Evolutionary conservation across 257 asterid genomes (phyloP).

Genomic region (Lantana camara): DNA sequence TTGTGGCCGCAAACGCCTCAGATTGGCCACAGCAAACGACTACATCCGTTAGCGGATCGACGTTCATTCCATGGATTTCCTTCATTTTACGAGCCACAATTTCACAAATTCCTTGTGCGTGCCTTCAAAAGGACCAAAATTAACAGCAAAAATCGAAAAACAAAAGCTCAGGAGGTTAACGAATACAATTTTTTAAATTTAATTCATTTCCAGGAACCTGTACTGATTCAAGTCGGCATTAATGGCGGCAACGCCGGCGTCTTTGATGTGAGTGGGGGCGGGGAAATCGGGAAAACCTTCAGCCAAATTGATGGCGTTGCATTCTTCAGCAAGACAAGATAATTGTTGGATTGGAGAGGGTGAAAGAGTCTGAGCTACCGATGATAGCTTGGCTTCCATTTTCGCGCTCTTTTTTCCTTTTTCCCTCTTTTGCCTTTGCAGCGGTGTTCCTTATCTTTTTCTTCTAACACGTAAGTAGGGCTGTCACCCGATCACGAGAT

Average conservation of each 20-base stretch:
- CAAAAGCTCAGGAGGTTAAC: background rate
- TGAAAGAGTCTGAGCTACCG: constrained; percentile 55
- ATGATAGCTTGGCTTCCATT: constrained; percentile 70
- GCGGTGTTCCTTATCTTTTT: too few relatives aligned
- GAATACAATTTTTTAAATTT: background rate
- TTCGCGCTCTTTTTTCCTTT: constrained; percentile 3
- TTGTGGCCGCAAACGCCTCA: constrained; percentile 87
- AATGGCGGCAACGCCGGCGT: constrained; percentile 84
- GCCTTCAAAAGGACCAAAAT: constrained; percentile 40
- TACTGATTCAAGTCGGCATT: constrained; percentile 86
- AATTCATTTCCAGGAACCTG: constrained; percentile 45
- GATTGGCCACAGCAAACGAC: constrained; percentile 92
- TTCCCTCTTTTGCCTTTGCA: too few relatives aligned
- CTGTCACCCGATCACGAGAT: too few relatives aligned
- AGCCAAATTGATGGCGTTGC: constrained; percentile 86
- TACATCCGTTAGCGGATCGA: constrained; percentile 67
- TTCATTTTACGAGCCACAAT: constrained; percentile 60
- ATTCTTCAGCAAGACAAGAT: constrained; percentile 69
- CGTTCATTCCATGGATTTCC: constrained; percentile 58
- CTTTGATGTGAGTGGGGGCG: constrained; percentile 62
- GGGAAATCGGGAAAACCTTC: constrained; percentile 94
- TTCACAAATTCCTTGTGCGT: constrained; percentile 81
- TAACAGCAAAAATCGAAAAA: background rate
- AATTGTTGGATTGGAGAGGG: constrained; percentile 80
- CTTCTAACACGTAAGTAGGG: too few relatives aligned